Percentiles rank a stretch among this genome's conserved stretches.
phyloP scores from a whole-genome alignment of 2,329 filamentous ascomycete species.

The Trichocomaceae sp. region DNA sequence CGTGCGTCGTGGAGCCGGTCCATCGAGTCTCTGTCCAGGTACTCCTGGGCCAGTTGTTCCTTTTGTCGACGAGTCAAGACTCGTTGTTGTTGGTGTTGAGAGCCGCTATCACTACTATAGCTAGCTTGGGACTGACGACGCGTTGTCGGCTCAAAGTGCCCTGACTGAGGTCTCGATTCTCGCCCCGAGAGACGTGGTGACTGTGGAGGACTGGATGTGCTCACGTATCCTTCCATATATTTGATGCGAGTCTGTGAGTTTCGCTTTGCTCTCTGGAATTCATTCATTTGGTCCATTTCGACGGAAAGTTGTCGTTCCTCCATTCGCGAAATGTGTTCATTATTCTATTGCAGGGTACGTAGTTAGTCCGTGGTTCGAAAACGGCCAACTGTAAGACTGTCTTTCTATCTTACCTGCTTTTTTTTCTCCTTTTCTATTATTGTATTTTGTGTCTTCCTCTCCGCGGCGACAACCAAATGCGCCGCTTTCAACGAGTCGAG shows the following conservation, averaged over 20 bases:
- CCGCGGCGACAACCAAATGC: conserved; percentile 27
- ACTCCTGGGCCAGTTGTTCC: conserved; percentile 39
- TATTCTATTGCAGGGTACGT: conserved; percentile 33
- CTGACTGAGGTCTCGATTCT: conserved; percentile 15
- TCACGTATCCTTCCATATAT: conserved; percentile 44
- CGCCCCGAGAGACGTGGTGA: conserved; percentile 17
- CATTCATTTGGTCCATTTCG: conserved; percentile 40
- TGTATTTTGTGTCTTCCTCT: conserved; percentile 26
- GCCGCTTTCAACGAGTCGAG: conserved; percentile 24
- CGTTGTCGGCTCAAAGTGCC: conserved; percentile 15
- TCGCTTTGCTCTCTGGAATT: conserved; percentile 39
- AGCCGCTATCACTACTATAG: not conserved
- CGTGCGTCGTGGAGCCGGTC: conserved; percentile 39
- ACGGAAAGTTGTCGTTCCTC: conserved; percentile 40
- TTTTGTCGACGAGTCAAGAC: conserved; percentile 37
- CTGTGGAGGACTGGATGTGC: conserved; percentile 32
- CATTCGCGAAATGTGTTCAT: conserved; percentile 27
- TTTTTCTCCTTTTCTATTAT: conserved; percentile 30
- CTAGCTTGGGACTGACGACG: not conserved
- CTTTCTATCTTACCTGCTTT: conserved; percentile 28
- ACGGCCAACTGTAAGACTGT: not conserved
- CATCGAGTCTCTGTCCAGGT: conserved; percentile 38
- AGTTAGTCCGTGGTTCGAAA: not conserved
- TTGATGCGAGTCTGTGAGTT: conserved; percentile 40
- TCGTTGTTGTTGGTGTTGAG: conserved; percentile 19